Evolutionary conservation across 768 basidiomycete species (phyloP).

Genomic region (Sarcodon sp.): DNA sequence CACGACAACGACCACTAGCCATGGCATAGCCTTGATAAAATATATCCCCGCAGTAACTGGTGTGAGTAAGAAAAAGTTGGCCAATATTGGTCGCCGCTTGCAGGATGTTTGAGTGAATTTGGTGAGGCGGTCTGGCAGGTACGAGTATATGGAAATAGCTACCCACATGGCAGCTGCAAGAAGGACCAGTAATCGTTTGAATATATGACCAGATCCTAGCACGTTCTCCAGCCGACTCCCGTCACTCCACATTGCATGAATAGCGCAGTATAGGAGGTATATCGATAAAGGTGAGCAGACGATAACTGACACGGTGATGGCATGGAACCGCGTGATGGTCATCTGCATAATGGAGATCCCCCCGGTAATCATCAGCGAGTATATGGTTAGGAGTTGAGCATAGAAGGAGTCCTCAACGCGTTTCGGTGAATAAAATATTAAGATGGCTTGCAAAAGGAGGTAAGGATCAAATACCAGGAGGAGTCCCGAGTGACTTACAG

Average conservation of each 20-base stretch:
- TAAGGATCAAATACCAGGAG: not conserved
- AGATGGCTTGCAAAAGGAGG: not conserved
- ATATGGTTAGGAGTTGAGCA: not conserved
- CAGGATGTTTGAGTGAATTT: not conserved
- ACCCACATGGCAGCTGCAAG: not conserved
- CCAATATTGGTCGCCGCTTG: not conserved
- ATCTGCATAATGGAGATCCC: not conserved
- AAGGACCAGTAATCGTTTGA: not conserved
- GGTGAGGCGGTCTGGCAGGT: not conserved
- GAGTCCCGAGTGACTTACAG: too few species aligned
- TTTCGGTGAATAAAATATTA: conserved; percentile 2
- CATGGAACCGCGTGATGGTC: not conserved
- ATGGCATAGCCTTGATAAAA: not conserved
- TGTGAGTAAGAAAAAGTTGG: not conserved
- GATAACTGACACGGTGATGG: not conserved
- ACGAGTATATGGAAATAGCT: not conserved
- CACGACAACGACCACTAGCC: not conserved
- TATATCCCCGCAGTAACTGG: not conserved
- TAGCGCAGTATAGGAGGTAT: not conserved
- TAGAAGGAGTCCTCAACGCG: not conserved
- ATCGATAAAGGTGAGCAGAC: not conserved
- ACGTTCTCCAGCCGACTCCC: not conserved
- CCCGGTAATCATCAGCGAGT: conserved; percentile 1
- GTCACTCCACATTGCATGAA: not conserved
- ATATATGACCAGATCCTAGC: not conserved